phyloP scores from a whole-genome alignment of 2,329 filamentous ascomycete genomes.

The Xylariomycetidae sp. region DNA sequence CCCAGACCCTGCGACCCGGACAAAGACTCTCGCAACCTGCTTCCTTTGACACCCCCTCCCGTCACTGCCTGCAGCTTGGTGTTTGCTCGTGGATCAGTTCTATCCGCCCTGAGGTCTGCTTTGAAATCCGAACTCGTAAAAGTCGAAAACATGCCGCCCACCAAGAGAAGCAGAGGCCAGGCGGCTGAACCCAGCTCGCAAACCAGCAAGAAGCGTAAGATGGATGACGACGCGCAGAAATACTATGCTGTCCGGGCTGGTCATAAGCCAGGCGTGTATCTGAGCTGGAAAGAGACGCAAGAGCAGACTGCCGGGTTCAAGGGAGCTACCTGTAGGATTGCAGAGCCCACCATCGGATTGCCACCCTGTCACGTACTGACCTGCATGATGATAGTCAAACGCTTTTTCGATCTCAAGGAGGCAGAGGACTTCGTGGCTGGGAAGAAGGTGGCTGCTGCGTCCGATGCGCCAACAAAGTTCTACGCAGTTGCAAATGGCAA shows the following conservation, averaged over 20 bases:
- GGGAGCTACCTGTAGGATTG: slow-evolving; percentile 60
- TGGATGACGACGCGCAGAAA: slow-evolving; percentile 41
- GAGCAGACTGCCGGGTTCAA: slow-evolving; percentile 53
- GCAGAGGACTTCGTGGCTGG: slow-evolving; percentile 74
- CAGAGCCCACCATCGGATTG: slow-evolving; percentile 3
- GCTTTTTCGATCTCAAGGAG: slow-evolving; percentile 65
- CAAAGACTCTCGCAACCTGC: too few species aligned
- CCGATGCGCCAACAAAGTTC: slow-evolving; percentile 43
- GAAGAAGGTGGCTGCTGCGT: slow-evolving; percentile 36
- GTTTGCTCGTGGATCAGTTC: too few species aligned
- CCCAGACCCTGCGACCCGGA: too few species aligned
- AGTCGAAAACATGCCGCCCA: slow-evolving; percentile 5
- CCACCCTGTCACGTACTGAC: slow-evolving; percentile 6
- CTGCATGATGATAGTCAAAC: slow-evolving; percentile 60
- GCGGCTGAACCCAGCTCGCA: slow-evolving; percentile 8
- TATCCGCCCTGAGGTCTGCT: too few species aligned
- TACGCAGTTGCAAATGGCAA: slow-evolving; percentile 58
- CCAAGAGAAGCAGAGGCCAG: slow-evolving; percentile 12
- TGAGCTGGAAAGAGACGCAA: slow-evolving; percentile 55
- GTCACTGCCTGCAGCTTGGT: too few species aligned
- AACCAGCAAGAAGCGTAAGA: slow-evolving; percentile 41
- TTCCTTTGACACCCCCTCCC: too few species aligned
- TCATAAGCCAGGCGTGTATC: slow-evolving; percentile 54
- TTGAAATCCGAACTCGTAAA: too few species aligned
- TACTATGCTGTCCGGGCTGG: slow-evolving; percentile 59